phyloP scores from a whole-genome alignment of 139 green algal genomes.

The Volvox africanus region DNA sequence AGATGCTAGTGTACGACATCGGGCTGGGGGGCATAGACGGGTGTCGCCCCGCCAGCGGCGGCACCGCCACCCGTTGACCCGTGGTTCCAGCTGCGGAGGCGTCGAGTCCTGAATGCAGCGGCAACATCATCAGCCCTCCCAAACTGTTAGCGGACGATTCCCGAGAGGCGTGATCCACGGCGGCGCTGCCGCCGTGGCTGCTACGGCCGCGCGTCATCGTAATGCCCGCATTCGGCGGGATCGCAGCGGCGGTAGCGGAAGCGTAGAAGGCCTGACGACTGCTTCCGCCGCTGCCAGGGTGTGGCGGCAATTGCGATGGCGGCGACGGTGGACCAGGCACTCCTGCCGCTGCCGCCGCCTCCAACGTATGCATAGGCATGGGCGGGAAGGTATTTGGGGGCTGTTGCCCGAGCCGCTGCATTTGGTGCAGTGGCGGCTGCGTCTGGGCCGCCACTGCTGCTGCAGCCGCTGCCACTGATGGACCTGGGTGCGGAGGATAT shows the following conservation, averaged over 20 bases:
- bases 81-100: background rate
- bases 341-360: no score
- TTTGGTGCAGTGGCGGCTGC: background rate
- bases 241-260: background rate
- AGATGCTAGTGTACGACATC: background rate
- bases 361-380: no score
- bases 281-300: no score
- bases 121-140: background rate
- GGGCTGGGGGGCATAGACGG: background rate
- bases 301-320: no score
- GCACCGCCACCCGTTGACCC: background rate
- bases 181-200: background rate
- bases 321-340: no score
- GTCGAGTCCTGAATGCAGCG: background rate
- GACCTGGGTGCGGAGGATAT: background rate
- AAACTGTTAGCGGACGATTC: background rate
- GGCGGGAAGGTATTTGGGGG: no score
- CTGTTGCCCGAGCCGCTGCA: background rate
- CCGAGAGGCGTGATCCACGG: background rate
- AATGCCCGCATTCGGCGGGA: no score
- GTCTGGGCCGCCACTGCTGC: background rate
- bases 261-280: no score
- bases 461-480: background rate
- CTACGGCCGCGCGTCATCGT: constrained; percentile 1
- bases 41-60: background rate